Evolutionary conservation across 176 grass and related monocot genomes (phyloP), one percentile per base, ranked within the genome.

Genomic region (Lolium multiflorum): DNA sequence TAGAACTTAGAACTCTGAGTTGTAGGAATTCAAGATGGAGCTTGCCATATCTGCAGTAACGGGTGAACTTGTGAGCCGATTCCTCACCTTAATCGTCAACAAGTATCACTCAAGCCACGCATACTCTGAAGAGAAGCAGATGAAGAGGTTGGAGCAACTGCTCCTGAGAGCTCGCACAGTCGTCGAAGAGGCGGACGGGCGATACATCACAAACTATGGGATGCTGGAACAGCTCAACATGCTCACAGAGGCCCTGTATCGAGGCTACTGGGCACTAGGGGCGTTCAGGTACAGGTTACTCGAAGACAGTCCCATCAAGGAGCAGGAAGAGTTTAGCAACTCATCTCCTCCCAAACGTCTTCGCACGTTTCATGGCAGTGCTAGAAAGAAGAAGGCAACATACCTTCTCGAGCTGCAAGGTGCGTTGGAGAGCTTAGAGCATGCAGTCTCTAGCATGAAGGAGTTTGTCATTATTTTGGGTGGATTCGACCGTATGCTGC

Each of bases 31-130:
- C 5, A 80, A 9, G 72, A 75, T 75, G 47, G 72, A 75, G 22
- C 72, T 75, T 28, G 47, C 47, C 22, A 28, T 75, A 18, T 75
- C 72, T 10, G 47, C 72, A 52, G 72, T 52, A 51, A 25, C 72
- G 11, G 47, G 70, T 48, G 70, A 73, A 48, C 2, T 76, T 0
- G 50, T 76, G 18, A 56, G 15, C 70, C 70, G 70, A 75, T 50
- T 82, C 11, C 7, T 82, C 18, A 70, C 80, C 28, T 39, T 41
- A 48, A 15, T 55, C 25, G 2, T 3, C 25, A 39, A 41, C 6
- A 75, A 16, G 72, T 75, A 52, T 15, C 14, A 5, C 47, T 52
- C 47, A 17, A 14, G 18, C 67, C 67, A 9, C 37, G 3, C 38
- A 12, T 20, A 71, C 0, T 43, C 67, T 3, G 28, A 68, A 68